Evolutionary conservation across 306 rosid genomes (phyloP), one percentile per base, ranked within the genome.

Genomic region (Corylus americana): DNA sequence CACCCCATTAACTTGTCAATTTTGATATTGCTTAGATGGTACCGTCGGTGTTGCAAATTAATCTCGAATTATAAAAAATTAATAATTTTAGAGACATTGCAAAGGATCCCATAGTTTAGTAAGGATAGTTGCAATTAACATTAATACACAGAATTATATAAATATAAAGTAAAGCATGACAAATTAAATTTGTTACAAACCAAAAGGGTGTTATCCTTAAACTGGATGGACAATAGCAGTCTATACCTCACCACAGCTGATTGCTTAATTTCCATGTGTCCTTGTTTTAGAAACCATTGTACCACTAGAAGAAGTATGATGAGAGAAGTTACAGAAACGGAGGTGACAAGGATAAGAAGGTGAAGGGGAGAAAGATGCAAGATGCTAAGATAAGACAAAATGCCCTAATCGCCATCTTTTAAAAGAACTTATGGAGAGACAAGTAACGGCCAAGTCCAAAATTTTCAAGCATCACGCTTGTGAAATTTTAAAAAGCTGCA

Each of bases 201-300:
- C n/a, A 17, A 31, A 64, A 22, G 47, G 45, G 25, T 22, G 25
- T 14, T 64, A 7, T 35, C 70, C 8, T 39, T 50, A 59, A 44
- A 61, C 64, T 20, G 74, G 39, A 77, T 72, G 85, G 73, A 61
- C 78, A 80, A 75, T 5, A 49, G 47, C 57, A 7, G 16, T 66
- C 62, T 48, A 71, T 51, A 25, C 37, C n/a, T 77, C 18, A 18
- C 64, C 51, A 47, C 39, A 61, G 31, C 77, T 18, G 3, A 49
- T 51, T 4, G 72, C 73, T 70, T 63, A 73, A 48, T 66, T 29
- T 59, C 55, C 98, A 91, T 93, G 77, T 73, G 51, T 90, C 90
- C 90, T 71, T 84, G 79, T 86, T 72, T 83, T 86, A 75, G 74
- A 44, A 77, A 79, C 42, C 48, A 54, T 80, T 39, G 74, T 35